Evolutionary conservation across 2,329 filamentous ascomycete species (phyloP).

Genomic region (Chaetomium sp.): DNA sequence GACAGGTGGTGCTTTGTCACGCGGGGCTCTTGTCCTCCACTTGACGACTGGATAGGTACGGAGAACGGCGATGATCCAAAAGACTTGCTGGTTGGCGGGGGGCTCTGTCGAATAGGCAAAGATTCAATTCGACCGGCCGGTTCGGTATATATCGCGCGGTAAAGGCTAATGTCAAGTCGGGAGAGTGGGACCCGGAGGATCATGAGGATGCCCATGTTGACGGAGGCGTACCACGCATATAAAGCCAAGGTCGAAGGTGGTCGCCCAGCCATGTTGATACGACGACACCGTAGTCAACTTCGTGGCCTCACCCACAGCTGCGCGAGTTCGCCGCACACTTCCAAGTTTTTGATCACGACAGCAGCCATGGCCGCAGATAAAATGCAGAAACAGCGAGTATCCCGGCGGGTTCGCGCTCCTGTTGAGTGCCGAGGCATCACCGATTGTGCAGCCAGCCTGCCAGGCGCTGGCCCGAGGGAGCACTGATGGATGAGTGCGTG

Average conservation of each 20-base stretch:
- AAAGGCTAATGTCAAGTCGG: not conserved
- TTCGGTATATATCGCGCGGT: too few relatives aligned
- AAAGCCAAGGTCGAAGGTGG: not conserved
- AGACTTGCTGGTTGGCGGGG: not conserved
- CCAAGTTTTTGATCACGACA: slow-evolving; percentile 15
- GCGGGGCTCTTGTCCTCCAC: not conserved
- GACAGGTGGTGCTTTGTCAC: not conserved
- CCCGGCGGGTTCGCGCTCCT: slow-evolving; percentile 12
- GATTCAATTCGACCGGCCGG: not conserved
- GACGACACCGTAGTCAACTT: not conserved
- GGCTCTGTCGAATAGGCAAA: not conserved
- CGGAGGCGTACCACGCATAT: slow-evolving; percentile 4
- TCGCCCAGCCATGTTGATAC: not conserved
- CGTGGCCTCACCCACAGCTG: not conserved
- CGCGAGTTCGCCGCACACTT: not conserved
- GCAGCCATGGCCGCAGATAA: slow-evolving; percentile 28
- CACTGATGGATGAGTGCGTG: slow-evolving; percentile 12
- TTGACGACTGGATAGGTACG: not conserved
- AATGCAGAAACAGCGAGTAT: slow-evolving; percentile 23
- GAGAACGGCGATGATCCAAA: not conserved
- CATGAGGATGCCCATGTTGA: not conserved
- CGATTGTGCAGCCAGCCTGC: slow-evolving; percentile 17
- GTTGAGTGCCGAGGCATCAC: slow-evolving; percentile 22
- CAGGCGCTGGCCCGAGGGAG: slow-evolving; percentile 10
- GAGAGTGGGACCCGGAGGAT: not conserved